A percentile compares a stretch with the other conserved stretches of the same genome.
These are phyloP conservation scores for Syzygium malaccense DNA, from an alignment of 441 rosid species.

Conservation along the genomic window DNA sequence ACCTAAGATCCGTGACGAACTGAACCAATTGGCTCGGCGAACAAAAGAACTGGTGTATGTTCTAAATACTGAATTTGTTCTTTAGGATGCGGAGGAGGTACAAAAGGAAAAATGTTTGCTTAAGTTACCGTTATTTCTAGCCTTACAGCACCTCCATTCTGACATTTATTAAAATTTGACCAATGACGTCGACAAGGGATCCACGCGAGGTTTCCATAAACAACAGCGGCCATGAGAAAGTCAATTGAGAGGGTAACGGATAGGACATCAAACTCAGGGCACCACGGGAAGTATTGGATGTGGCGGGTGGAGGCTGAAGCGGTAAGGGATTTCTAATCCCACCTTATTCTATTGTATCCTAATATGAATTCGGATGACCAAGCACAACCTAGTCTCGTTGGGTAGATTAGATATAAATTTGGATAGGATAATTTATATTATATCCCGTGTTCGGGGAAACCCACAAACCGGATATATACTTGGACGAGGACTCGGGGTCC, in stretches of 20 bases:
- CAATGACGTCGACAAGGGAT: rapidly evolving
- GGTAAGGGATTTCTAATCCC: neutral
- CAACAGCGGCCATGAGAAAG: neutral
- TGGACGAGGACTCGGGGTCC: neutral
- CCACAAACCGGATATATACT: rapidly evolving
- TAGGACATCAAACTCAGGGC: neutral
- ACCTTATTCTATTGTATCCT: rapidly evolving
- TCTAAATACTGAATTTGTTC: neutral
- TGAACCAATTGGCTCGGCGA: neutral
- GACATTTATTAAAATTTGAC: neutral
- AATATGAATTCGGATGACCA: rapidly evolving
- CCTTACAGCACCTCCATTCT: neutral
- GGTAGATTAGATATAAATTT: neutral
- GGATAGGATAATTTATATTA: neutral
- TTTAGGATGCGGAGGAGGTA: neutral
- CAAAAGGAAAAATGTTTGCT: neutral
- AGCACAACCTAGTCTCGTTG: rapidly evolving
- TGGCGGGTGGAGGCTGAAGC: neutral
- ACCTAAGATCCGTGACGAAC: neutral
- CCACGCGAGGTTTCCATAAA: neutral
- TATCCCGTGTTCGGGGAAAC: neutral
- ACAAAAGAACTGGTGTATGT: neutral
- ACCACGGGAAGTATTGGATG: neutral
- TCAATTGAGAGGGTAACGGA: neutral
- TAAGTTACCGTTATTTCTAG: neutral